A percentile compares a stretch with the other conserved stretches of the same genome.
These are phyloP conservation scores for Boletus sp. DNA, from an alignment of 768 basidiomycete genomes.

Conservation along the genomic window DNA sequence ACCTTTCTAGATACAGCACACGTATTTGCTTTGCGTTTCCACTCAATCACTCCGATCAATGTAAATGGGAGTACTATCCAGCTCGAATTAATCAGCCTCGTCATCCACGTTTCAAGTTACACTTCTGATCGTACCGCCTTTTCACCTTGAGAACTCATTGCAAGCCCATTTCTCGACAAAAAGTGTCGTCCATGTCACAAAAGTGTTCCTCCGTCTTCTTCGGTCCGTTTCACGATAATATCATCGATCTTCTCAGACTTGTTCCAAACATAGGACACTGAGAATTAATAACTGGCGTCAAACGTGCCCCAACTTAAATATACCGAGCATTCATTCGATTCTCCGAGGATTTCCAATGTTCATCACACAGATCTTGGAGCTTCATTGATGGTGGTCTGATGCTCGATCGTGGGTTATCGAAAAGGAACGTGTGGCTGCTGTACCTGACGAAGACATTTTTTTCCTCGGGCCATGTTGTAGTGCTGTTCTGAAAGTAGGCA, in stretches of 20 bases:
- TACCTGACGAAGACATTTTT: not conserved
- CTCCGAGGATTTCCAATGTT: conserved; percentile 12
- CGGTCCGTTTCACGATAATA: conserved; percentile 3
- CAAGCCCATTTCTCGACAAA: not conserved
- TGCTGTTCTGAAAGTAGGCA: not conserved
- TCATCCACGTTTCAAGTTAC: not conserved
- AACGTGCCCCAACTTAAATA: not conserved
- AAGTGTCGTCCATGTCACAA: not conserved
- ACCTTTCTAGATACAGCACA: not conserved
- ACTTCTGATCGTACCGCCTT: not conserved
- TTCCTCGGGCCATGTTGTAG: not conserved
- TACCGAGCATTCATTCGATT: not conserved
- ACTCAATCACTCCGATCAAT: not conserved
- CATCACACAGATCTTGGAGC: not conserved
- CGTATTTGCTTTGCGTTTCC: not conserved
- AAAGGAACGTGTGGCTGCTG: not conserved
- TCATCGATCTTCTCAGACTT: conserved; percentile 1
- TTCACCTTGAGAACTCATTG: not conserved
- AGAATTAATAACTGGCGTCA: not conserved
- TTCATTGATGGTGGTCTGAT: not conserved
- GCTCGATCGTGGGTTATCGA: not conserved
- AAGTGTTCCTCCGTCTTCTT: not conserved
- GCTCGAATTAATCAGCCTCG: not conserved
- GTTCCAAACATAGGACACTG: not conserved
- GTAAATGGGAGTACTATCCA: not conserved